Evolutionary conservation across 1,284 basidiomycete species (phyloP), one percentile per base, ranked within the genome.

Genomic region (Sanghuangporus sanghuang): DNA sequence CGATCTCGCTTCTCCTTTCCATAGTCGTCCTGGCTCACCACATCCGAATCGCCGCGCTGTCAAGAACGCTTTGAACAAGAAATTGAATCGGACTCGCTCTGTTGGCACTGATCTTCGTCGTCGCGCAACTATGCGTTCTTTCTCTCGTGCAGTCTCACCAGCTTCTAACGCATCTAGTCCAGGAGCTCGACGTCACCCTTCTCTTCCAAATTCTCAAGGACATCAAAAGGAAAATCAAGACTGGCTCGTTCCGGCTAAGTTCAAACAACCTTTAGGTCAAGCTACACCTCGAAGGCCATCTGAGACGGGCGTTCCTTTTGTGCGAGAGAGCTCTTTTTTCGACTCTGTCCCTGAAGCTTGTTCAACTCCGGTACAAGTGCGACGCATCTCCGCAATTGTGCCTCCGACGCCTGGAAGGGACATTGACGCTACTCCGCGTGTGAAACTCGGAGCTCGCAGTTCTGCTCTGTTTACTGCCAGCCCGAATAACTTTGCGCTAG

Each of bases 1-100:
- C 40, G 63, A 64, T 52, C 73, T 78, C 57, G 76, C 75, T 42
- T 77, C 69, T 67, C 79, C 75, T 21, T 77, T 75, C 68, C 70
- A 68, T 59, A 81, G 80, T 66, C 76, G 76, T 50, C 79, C 80
- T 23, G 73, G 76, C 38, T 83, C 83, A 61, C 80, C 82, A 0
- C 72, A 71, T 40, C 42, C 16, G 0, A 21, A n/a, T 61, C 61
- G 42, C 2, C 35, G 18, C 16, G 36, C 48, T 36, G n/a, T 49
- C 61, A 65, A 63, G 61, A 67, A 59, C 67, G 67, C 39, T 66
- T 66, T 44, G 59, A 64, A 1, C 67, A 68, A 44, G 71, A 73
- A 52, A 61, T 57, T n/a, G 58, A 70, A 74, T 12, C 73, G 75
- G 18, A 76, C 76, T 3, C 70, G 74, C 18, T 76, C 76, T 36